These are phyloP conservation scores for Samsoniella hepiali DNA, from an alignment of 2,329 filamentous ascomycete genomes.

Conservation along the genomic window DNA sequence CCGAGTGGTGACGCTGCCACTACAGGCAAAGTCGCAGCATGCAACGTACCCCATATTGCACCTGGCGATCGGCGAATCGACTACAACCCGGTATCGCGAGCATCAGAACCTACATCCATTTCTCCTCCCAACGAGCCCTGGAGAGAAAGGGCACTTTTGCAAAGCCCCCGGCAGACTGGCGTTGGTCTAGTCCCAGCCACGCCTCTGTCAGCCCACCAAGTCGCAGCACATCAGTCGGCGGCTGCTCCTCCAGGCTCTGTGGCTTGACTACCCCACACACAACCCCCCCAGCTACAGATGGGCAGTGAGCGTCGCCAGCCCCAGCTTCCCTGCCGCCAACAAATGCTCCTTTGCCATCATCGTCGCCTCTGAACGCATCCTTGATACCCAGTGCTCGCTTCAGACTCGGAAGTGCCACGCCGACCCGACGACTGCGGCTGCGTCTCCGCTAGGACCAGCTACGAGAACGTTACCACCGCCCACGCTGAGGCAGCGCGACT, in stretches of 20 bases:
- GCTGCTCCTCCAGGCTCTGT: conserved; percentile 7
- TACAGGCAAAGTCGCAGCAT: background rate
- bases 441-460: background rate
- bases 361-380: background rate
- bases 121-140: background rate
- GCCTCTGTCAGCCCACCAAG: conserved; percentile 8
- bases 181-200: conserved; percentile 3
- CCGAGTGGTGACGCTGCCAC: background rate
- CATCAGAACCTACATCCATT: background rate
- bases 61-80: conserved; percentile 14
- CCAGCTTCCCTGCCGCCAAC: conserved; percentile 11
- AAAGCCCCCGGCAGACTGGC: background rate
- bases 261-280: conserved; percentile 17
- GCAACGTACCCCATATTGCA: conserved; percentile 15
- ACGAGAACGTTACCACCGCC: conserved; percentile 7
- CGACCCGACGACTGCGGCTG: background rate
- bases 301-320: conserved; percentile 11
- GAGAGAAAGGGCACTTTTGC: background rate
- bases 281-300: conserved; percentile 15
- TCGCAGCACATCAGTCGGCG: conserved; percentile 2
- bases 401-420: background rate
- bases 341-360: background rate
- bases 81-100: conserved; percentile 4
- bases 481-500: conserved; percentile 5
- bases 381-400: background rate